Percentiles rank a stretch among this genome's conserved stretches.
phyloP scores from a whole-genome alignment of 164 flowering plant genomes.

The Vitis riparia region DNA sequence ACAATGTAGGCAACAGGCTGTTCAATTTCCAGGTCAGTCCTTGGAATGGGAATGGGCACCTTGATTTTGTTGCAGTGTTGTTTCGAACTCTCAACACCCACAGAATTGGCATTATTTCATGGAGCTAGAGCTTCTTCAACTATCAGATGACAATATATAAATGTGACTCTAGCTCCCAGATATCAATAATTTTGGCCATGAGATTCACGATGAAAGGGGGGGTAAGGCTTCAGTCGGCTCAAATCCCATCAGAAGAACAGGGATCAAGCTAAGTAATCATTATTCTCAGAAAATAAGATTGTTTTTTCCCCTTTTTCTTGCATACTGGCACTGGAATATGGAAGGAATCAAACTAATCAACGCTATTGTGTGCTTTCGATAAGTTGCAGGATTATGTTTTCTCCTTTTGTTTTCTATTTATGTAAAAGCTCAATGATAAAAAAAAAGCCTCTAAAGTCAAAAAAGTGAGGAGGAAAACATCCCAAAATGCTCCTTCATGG shows the following conservation, averaged over 20 bases:
- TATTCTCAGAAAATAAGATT: conserved; percentile 2
- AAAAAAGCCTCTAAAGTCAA: conserved; percentile 32
- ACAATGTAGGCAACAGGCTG: too few relatives aligned
- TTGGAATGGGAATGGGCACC: too few relatives aligned
- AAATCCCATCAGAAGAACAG: conserved; percentile 7
- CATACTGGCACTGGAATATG: background rate
- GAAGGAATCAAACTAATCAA: conserved; percentile 10
- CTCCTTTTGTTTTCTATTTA: conserved; percentile 3
- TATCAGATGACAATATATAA: too few relatives aligned
- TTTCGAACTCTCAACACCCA: too few relatives aligned
- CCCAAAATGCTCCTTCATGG: conserved; percentile 26
- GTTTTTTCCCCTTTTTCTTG: background rate
- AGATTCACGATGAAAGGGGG: background rate
- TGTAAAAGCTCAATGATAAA: conserved; percentile 25
- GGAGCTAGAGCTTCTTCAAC: too few relatives aligned
- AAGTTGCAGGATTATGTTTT: conserved; percentile 15
- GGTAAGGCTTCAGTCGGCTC: background rate
- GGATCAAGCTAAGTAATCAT: conserved; percentile 17
- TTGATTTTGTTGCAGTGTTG: too few relatives aligned
- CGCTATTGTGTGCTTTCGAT: background rate
- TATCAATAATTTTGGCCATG: too few relatives aligned
- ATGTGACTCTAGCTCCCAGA: too few relatives aligned
- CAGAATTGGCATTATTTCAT: too few relatives aligned
- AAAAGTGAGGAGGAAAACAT: conserved; percentile 25
- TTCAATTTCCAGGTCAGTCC: too few relatives aligned